These are phyloP conservation scores for Gnaphalium uliginosum DNA, from an alignment of 129 eudicot species.

Conservation along the genomic window DNA sequence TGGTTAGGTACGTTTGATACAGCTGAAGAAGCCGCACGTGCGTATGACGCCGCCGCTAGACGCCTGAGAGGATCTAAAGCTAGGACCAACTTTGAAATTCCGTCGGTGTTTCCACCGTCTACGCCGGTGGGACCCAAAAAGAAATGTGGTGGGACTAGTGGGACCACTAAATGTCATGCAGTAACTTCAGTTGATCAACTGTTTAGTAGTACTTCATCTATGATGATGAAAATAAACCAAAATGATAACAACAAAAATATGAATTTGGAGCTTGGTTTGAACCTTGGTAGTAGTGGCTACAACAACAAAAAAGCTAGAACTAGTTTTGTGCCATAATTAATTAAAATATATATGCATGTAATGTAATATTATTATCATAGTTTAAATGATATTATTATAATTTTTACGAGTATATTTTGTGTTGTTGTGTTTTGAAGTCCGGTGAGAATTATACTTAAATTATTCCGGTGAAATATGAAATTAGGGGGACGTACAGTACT, in stretches of 20 bases:
- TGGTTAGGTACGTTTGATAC: constrained; percentile 96
- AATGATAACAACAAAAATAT: background rate
- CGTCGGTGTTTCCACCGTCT: constrained; percentile 52
- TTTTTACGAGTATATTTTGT: no score
- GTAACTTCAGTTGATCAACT: background rate
- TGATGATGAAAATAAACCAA: background rate
- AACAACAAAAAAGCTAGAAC: background rate
- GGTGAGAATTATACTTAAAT: background rate
- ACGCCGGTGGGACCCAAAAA: constrained; percentile 5
- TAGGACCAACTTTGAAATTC: constrained; percentile 62
- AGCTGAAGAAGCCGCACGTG: constrained; percentile 89
- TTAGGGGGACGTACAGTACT: background rate
- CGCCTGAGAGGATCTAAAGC: constrained; percentile 81
- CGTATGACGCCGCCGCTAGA: constrained; percentile 89
- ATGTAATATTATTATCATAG: background rate
- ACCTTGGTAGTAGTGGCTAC: background rate
- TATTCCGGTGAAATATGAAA: background rate
- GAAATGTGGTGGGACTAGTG: background rate
- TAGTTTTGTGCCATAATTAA: background rate
- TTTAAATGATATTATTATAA: no score
- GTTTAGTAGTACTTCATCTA: background rate
- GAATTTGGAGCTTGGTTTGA: background rate
- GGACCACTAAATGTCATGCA: background rate
- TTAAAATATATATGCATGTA: background rate
- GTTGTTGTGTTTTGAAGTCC: background rate